Conservation (phyloP, 164 flowering plant species). For the Umbilicus rupestris region DNA sequence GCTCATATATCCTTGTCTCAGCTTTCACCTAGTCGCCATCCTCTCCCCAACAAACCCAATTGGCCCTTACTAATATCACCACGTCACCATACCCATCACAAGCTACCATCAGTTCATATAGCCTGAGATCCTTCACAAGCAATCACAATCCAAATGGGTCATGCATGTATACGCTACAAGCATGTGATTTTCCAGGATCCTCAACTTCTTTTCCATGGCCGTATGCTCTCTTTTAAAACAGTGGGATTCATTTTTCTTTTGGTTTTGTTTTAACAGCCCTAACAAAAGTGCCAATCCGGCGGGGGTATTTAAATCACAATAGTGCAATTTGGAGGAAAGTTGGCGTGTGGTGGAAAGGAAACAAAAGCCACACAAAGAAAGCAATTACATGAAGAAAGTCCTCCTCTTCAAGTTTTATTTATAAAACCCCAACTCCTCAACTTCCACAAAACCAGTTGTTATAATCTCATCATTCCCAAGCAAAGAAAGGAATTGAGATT, state of each 20-base stretch:
- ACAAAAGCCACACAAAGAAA: neutral
- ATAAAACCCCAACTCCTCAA: constrained; percentile 1
- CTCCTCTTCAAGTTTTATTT: neutral
- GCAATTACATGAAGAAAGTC: too few species aligned
- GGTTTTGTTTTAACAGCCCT: neutral
- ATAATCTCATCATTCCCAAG: constrained; percentile 3
- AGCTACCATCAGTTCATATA: too few species aligned
- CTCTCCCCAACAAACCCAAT: neutral
- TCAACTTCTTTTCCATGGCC: too few species aligned
- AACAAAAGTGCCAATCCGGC: neutral
- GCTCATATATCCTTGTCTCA: neutral
- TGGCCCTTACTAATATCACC: too few species aligned
- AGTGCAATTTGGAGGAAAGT: neutral
- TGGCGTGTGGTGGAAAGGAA: neutral
- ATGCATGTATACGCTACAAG: too few species aligned
- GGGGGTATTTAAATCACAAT: neutral
- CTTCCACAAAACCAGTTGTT: neutral
- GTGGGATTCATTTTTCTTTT: too few species aligned
- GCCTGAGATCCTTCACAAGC: too few species aligned
- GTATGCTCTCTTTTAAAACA: too few species aligned
- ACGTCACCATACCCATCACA: too few species aligned
- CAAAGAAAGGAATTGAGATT: constrained; percentile 4
- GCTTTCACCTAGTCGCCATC: constrained; percentile 1
- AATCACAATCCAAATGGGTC: too few species aligned
- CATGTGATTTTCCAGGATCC: too few species aligned